Conservation (phyloP, 148 eudicot genomes). For the Gaultheria prostrata region DNA sequence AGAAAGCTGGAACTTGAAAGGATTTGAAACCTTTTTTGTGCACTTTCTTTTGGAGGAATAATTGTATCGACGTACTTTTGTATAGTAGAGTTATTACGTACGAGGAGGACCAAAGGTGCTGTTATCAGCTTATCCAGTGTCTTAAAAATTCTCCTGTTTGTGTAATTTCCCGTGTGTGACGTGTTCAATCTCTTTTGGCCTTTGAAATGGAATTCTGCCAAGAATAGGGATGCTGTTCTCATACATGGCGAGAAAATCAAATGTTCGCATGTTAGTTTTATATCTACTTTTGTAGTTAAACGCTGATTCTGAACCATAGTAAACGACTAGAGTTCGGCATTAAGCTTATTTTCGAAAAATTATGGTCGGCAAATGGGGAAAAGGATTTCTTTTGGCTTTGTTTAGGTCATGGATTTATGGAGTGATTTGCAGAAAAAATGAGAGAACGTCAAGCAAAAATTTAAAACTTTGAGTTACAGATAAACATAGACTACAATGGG, state of each 20-base stretch:
- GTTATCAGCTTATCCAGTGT: slow-evolving; percentile 6
- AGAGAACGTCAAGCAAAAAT: not conserved
- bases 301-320: not conserved
- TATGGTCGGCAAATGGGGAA: no score
- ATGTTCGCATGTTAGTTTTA: not conserved
- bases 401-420: not conserved
- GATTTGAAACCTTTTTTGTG: slow-evolving; percentile 9
- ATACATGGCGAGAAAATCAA: not conserved
- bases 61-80: slow-evolving; percentile 13
- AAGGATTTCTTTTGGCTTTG: not conserved
- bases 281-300: no score
- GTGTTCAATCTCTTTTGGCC: not conserved
- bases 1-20: slow-evolving; percentile 28
- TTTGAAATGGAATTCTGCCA: not conserved
- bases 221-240: not conserved
- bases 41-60: slow-evolving; percentile 14
- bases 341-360: not conserved
- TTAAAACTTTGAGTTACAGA: not conserved
- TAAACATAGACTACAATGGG: not conserved
- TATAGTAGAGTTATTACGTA: slow-evolving; percentile 15
- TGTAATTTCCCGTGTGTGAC: slow-evolving; percentile 7
- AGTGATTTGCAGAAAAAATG: not conserved
- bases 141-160: slow-evolving; percentile 2
- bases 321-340: not conserved
- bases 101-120: slow-evolving; percentile 11